A percentile compares a stretch with the other conserved stretches of the same genome.
These are phyloP conservation scores for Pelargonium hybrid DNA, from an alignment of 441 rosid species.

Conservation along the genomic window DNA sequence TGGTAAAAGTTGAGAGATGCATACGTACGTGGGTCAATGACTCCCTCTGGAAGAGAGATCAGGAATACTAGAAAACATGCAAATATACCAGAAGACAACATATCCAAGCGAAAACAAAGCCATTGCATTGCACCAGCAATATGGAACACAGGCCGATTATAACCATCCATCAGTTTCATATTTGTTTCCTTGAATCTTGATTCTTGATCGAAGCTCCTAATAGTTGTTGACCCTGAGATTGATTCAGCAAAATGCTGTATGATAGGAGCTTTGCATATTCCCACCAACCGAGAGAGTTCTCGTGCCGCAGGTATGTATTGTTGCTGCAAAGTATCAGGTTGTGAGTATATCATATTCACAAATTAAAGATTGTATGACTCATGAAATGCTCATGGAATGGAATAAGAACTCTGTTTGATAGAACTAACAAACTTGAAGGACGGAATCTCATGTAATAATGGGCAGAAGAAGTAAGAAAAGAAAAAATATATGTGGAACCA, in stretches of 20 bases:
- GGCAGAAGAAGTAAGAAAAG: no score
- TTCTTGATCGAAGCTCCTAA: constrained; percentile 74
- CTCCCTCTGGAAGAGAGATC: constrained; percentile 51
- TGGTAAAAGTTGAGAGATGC: constrained; percentile 7
- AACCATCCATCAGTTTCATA: constrained; percentile 56
- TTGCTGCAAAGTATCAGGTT: constrained; percentile 33
- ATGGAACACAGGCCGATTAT: constrained; percentile 63
- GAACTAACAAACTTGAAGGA: no score
- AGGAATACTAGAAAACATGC: constrained; percentile 55
- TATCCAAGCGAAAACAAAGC: constrained; percentile 70
- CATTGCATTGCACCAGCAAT: constrained; percentile 66
- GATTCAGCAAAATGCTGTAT: constrained; percentile 85
- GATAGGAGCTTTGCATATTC: constrained; percentile 70
- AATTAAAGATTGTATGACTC: no score
- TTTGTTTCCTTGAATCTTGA: constrained; percentile 50
- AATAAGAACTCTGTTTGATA: no score
- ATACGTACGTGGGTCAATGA: constrained; percentile 76
- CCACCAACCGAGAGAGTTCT: constrained; percentile 64
- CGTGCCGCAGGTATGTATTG: constrained; percentile 70
- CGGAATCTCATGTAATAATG: no score
- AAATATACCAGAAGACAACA: constrained; percentile 58
- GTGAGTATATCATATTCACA: no score
- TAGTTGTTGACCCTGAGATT: constrained; percentile 64
- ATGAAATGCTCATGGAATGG: no score
- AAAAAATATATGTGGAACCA: no score